Percentiles rank a stretch among this genome's conserved stretches.
phyloP scores from a whole-genome alignment of 1,284 basidiomycete species.

The Ceratobasidium theobromae region DNA sequence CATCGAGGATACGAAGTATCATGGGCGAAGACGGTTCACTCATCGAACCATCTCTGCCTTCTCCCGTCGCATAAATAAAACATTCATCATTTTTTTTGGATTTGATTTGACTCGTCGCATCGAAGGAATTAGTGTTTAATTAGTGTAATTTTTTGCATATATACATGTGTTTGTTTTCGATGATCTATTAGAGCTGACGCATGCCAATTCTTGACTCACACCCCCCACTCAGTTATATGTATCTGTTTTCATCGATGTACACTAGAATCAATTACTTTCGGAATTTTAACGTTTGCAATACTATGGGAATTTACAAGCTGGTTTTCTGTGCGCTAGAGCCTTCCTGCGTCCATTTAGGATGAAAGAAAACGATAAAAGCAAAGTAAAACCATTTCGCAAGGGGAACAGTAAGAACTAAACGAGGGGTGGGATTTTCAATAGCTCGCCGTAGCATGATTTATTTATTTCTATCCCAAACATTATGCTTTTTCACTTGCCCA shows the following conservation, averaged over 20 bases:
- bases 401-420: too few relatives aligned
- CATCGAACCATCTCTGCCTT: conserved; percentile 14
- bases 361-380: too few relatives aligned
- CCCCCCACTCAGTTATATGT: background rate
- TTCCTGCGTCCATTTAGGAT: too few relatives aligned
- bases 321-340: background rate
- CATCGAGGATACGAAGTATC: conserved; percentile 63
- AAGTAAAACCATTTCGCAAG: too few relatives aligned
- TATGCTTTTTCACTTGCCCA: too few relatives aligned
- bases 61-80: background rate
- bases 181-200: background rate
- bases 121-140: background rate
- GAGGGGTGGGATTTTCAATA: too few relatives aligned
- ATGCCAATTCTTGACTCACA: background rate
- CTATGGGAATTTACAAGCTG: background rate
- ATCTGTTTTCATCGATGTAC: background rate
- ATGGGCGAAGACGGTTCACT: conserved; percentile 31
- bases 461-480: too few relatives aligned
- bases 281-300: background rate
- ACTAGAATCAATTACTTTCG: background rate
- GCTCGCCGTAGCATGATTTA: too few relatives aligned
- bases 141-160: background rate
- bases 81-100: background rate
- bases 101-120: background rate
- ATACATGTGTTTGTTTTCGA: background rate